phyloP scores from a whole-genome alignment of 176 grass and related monocot genomes.

The Musa schizocarpa region DNA sequence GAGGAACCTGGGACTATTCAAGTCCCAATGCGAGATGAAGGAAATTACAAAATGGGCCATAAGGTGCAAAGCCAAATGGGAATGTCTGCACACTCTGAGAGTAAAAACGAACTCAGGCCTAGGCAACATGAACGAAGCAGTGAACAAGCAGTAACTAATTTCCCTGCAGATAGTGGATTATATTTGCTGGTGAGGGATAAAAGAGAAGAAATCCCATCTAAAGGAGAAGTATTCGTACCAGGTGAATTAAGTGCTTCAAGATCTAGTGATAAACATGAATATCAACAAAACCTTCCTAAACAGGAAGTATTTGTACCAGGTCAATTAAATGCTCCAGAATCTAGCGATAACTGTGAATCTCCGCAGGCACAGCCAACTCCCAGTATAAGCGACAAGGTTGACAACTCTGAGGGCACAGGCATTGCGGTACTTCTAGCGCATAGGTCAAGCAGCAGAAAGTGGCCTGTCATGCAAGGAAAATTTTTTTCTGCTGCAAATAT shows the following conservation, averaged over 20 bases:
- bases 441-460: slow-evolving; percentile 63
- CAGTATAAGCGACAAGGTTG: slow-evolving; percentile 24
- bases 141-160: neutral
- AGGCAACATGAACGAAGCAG: neutral
- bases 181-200: neutral
- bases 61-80: neutral
- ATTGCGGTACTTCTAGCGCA: slow-evolving; percentile 68
- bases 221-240: neutral
- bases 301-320: neutral
- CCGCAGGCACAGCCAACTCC: slow-evolving; percentile 28
- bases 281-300: neutral
- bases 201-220: neutral
- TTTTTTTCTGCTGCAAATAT: slow-evolving; percentile 36
- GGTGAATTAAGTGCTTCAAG: neutral
- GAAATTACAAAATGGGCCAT: neutral
- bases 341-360: slow-evolving; percentile 3
- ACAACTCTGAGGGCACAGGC: slow-evolving; percentile 43
- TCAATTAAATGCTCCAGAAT: neutral
- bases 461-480: slow-evolving; percentile 45
- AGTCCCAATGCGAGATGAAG: neutral
- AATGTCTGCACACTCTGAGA: neutral
- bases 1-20: neutral
- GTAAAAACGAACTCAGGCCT: neutral
- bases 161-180: neutral
- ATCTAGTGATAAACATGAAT: neutral